Evolutionary conservation across 2,329 filamentous ascomycete species (phyloP).

Genomic region (Hypoxylon sp.): DNA sequence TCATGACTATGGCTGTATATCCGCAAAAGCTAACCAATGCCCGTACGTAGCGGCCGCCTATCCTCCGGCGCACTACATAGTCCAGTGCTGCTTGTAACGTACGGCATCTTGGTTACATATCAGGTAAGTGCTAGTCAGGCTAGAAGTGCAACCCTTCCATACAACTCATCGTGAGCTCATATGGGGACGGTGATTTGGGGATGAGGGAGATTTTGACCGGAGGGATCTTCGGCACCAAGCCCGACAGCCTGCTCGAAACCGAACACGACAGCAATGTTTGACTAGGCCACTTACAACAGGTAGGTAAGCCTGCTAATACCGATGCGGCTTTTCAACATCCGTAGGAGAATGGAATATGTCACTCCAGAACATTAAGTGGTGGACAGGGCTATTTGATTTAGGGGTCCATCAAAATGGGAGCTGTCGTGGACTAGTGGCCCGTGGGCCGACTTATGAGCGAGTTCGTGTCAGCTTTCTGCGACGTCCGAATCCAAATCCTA

Average conservation of each 20-base stretch:
- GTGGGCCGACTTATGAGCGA: constrained; percentile 35
- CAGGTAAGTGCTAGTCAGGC: constrained; percentile 2
- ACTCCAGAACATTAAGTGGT: constrained; percentile 28
- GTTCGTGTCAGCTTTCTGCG: constrained; percentile 39
- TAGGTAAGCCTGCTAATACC: constrained; percentile 10
- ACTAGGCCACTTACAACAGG: constrained; percentile 1
- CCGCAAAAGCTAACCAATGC: constrained; percentile 35
- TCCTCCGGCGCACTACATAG: constrained; percentile 44
- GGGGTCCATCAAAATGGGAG: constrained; percentile 26
- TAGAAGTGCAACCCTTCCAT: constrained; percentile 29
- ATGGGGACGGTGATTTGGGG: constrained; percentile 20
- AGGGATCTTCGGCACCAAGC: constrained; percentile 27
- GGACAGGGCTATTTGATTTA: constrained; percentile 36
- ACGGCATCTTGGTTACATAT: constrained; percentile 21
- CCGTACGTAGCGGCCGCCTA: constrained; percentile 40
- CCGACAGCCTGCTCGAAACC: constrained; percentile 18
- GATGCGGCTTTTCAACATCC: constrained; percentile 43
- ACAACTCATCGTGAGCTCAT: constrained; percentile 24
- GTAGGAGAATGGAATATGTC: constrained; percentile 30
- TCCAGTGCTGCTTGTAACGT: constrained; percentile 23
- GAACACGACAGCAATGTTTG: constrained; percentile 7
- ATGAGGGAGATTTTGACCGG: constrained; percentile 26
- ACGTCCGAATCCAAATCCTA: constrained; percentile 37
- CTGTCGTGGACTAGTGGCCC: constrained; percentile 36
- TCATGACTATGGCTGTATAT: constrained; percentile 47